Conservation (phyloP, 2,329 filamentous ascomycete species). For the Sclerotinia sclerotiorum region DNA sequence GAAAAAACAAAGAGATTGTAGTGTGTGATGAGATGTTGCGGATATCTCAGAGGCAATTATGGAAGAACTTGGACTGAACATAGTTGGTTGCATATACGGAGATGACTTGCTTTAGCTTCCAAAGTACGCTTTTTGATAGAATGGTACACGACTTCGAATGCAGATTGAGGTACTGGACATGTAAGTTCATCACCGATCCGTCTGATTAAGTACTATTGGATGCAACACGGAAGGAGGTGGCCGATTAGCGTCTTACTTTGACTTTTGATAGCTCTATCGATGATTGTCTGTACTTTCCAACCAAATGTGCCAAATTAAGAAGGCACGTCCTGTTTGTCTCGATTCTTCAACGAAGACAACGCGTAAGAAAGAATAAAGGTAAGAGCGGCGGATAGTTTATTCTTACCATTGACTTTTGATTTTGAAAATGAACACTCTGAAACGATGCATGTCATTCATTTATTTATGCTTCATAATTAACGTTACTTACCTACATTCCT, state of each 20-base stretch:
- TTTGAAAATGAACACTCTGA: accelerated
- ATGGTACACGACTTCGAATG: not conserved
- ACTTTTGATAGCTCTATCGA: not conserved
- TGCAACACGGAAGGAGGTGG: not conserved
- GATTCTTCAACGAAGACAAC: no score
- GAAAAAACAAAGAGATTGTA: no score
- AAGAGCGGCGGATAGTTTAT: not conserved
- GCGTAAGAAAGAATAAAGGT: not conserved
- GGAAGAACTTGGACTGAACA: not conserved
- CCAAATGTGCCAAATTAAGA: not conserved
- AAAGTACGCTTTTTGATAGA: not conserved
- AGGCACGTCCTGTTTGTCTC: not conserved
- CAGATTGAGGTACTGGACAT: not conserved
- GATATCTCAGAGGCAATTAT: not conserved
- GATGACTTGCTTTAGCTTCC: no score
- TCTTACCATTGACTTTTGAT: not conserved
- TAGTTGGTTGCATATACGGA: no score
- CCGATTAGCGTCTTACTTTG: not conserved
- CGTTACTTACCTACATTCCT: not conserved
- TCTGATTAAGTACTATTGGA: not conserved
- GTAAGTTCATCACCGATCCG: not conserved
- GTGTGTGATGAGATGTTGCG: not conserved
- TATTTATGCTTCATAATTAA: not conserved
- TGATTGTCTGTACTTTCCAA: not conserved
- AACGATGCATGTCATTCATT: not conserved